phyloP scores from a whole-genome alignment of 2,329 filamentous ascomycete genomes.

The Calonectria leucothoes region DNA sequence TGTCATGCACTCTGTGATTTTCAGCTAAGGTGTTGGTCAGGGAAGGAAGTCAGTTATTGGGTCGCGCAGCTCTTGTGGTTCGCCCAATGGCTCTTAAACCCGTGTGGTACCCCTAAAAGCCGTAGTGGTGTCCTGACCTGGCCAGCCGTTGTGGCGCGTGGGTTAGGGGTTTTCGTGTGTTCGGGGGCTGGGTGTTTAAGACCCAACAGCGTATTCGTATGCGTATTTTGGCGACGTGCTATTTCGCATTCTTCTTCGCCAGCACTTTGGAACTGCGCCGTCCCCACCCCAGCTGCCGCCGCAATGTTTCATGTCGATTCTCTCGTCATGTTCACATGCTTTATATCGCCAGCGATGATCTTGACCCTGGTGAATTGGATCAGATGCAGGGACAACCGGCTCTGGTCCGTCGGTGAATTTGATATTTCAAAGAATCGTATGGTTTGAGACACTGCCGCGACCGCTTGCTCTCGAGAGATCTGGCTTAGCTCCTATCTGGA shows the following conservation, averaged over 20 bases:
- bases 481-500: background rate
- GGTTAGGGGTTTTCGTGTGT: constrained; percentile 30
- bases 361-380: background rate
- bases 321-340: constrained; percentile 8
- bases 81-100: background rate
- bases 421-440: constrained; percentile 18
- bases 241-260: constrained; percentile 19
- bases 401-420: background rate
- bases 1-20: background rate
- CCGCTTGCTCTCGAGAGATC: background rate
- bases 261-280: background rate
- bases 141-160: constrained; percentile 19
- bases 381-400: background rate
- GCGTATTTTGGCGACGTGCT: background rate
- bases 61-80: background rate
- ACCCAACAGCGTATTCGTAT: constrained; percentile 23
- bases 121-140: constrained; percentile 9
- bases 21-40: background rate
- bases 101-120: background rate
- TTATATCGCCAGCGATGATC: background rate
- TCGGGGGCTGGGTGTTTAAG: constrained; percentile 6
- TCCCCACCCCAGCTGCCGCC: background rate
- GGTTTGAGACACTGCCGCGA: background rate
- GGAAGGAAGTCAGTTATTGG: background rate
- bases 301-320: background rate